Evolutionary conservation across 495 filamentous ascomycete genomes (phyloP), one percentile per base, ranked within the genome.

Genomic region (Hypoxylon subgilvum): DNA sequence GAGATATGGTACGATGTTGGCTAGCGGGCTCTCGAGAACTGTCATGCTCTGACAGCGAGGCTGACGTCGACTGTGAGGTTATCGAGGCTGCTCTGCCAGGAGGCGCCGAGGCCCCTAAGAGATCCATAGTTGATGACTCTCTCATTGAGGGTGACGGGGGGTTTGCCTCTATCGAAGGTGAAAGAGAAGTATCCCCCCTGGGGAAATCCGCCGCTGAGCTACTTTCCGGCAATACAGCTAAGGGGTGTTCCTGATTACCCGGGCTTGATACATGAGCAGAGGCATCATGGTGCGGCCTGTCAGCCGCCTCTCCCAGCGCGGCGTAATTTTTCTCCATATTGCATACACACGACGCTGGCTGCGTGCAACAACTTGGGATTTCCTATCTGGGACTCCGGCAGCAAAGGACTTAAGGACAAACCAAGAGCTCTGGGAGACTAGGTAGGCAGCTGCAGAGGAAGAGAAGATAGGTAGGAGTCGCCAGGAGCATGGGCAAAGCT

Each of bases 71-170:
- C 14, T 14, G 38, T 43, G 66, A 63, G 44, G 58, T 34, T 49
- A 69, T 60, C 23, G 63, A 67, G 28, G 48, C 48, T 18, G 48
- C 50, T 28, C 55, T 52, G 2, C 63, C 66, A 49, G 47, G 57
- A 16, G 63, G 67, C 46, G 64, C 67, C 22, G 67, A 62, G 3
- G 48, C 57, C 22, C 38, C 31, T 36, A 69, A 27, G 25, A 65
- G 51, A 23, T 67, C 52, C 49, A 57, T 66, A 6, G 46, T 57
- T 4, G 63, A 67, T 6, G 51, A 34, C 18, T 60, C 58, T 23
- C 41, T 49, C 27, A 40, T 38, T 18, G 56, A 25, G 16, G 36
- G 54, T 35, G 57, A 52, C 0, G 50, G 58, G 41, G 53, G 50
- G 6, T 40, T 62, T 44, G 56, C 54, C 35, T 51, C 59, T 38